Evolutionary conservation across 331 rosid species (phyloP).

Genomic region (Rosa hybrid): DNA sequence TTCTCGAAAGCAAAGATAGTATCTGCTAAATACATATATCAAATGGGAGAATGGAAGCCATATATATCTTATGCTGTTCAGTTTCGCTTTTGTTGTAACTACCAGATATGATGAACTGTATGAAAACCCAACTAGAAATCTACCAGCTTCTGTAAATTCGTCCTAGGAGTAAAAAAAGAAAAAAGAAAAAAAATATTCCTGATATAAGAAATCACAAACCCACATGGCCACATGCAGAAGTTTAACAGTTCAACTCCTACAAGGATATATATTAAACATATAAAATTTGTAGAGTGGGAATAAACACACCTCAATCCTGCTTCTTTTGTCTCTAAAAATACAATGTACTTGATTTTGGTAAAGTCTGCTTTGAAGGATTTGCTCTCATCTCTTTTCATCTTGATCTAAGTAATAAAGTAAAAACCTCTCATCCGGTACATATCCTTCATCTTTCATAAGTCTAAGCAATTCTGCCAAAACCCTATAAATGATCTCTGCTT

Average conservation of each 20-base stretch:
- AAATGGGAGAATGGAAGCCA: not conserved
- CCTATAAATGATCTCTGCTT: conserved; percentile 53
- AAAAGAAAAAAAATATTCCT: not conserved
- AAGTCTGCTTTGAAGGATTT: not conserved
- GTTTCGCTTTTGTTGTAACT: not conserved
- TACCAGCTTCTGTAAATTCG: not conserved
- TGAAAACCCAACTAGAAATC: not conserved
- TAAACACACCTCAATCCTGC: conserved; percentile 4
- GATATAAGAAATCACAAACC: conserved; percentile 7
- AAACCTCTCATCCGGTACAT: conserved; percentile 64
- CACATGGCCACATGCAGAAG: not conserved
- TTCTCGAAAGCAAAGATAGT: not conserved
- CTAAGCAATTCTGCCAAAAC: conserved; percentile 52
- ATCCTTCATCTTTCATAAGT: conserved; percentile 82
- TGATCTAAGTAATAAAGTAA: conserved; percentile 56
- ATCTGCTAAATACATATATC: not conserved
- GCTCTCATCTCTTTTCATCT: conserved; percentile 30
- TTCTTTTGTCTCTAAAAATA: not conserved
- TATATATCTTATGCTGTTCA: not conserved
- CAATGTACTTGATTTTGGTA: not conserved
- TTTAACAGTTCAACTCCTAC: not conserved
- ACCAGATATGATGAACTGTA: not conserved
- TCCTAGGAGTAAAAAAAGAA: not conserved
- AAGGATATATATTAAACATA: not conserved
- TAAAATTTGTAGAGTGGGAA: not conserved